A percentile compares a stretch with the other conserved stretches of the same genome.
Evolutionary conservation across 108 stramenopile species (phyloP).

Genomic region (Skeletonema marinoi): DNA sequence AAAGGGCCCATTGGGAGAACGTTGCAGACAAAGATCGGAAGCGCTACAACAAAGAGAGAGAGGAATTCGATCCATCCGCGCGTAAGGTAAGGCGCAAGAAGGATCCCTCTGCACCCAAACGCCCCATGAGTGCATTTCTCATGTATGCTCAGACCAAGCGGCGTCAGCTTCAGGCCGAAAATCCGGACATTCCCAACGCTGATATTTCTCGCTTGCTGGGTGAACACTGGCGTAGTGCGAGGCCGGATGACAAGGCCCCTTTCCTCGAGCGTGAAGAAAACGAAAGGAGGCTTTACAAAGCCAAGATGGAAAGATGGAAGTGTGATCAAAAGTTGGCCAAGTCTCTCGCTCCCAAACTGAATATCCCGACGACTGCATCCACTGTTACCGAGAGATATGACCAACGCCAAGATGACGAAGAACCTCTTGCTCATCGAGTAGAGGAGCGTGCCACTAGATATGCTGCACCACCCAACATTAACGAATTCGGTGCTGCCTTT

Average conservation of each 20-base stretch:
- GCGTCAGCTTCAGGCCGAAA: conserved; percentile 21
- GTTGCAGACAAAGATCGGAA: conserved; percentile 26
- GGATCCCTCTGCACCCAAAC: conserved; percentile 37
- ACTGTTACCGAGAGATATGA: neutral
- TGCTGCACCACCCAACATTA: neutral
- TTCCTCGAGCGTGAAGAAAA: conserved; percentile 37
- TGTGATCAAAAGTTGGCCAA: conserved; percentile 33
- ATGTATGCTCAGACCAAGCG: conserved; percentile 40
- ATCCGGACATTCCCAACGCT: conserved; percentile 42
- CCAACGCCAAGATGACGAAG: conserved; percentile 33
- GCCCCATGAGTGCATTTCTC: conserved; percentile 47
- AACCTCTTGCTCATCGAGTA: conserved; percentile 7
- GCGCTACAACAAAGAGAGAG: conserved; percentile 35
- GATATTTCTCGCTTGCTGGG: conserved; percentile 45
- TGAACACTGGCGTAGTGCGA: conserved; percentile 18
- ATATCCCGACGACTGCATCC: neutral
- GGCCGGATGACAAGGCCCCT: conserved; percentile 23
- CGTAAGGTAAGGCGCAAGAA: conserved; percentile 45
- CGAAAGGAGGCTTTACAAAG: conserved; percentile 38
- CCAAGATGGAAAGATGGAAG: conserved; percentile 35
- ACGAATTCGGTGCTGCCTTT: neutral
- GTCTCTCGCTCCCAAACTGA: conserved; percentile 11
- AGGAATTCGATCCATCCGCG: conserved; percentile 12
- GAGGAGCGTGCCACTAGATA: conserved; percentile 1
- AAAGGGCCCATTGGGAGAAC: conserved; percentile 29